Base-by-base conservation (phyloP, 1,139 yeast genomes). In the Suhomyces wounanorum region DNA sequence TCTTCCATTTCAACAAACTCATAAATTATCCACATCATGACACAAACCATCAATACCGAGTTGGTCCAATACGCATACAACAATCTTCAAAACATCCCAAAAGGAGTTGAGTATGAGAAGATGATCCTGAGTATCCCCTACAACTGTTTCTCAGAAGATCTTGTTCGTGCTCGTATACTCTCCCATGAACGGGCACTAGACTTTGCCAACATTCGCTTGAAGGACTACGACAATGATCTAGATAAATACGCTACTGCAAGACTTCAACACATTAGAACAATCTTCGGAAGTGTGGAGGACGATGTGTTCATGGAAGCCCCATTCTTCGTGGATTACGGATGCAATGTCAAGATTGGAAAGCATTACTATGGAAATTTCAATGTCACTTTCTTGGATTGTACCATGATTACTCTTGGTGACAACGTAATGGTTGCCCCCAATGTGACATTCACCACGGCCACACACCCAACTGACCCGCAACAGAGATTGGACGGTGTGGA, bases 341-440 rank as follows among this genome's bases (percentile, higher is more conserved):
- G 72, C 63, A 83, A 83, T 60, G 69, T 78, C 14, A 64, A 61
- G 43, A 54, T 82, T 30, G 87, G 87, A 0, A 72, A 79, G 51
- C 58, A 63, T 6, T 81, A 81, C 58, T 83, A 81, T 57, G 73
- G 78, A 42, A 83, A 85, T 62, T 82, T 79, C 72, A 84, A 83
- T 53, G 43, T 54, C 43, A 78, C 82, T 0, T 71, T 84, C 51
- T 69, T 87, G 47, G 92, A 87, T 62, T 80, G 84, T 56, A 75
- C 85, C 1, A 59, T 83, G 39, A 83, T 87, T 28, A 76, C 68
- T n/a, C 76, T 86, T 54, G 92, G 92, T 4, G 77, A 83, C 57
- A 61, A 77, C 48, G 85, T 82, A 16, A 62, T 82, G 72, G 64
- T 83, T 44, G 92, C 89, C 0, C 90, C 92, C 14, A 82, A 81